Percentiles rank a stretch among this genome's conserved stretches.
These are phyloP conservation scores for Pleurotus sapidus DNA, from an alignment of 768 basidiomycete genomes.

Conservation along the genomic window DNA sequence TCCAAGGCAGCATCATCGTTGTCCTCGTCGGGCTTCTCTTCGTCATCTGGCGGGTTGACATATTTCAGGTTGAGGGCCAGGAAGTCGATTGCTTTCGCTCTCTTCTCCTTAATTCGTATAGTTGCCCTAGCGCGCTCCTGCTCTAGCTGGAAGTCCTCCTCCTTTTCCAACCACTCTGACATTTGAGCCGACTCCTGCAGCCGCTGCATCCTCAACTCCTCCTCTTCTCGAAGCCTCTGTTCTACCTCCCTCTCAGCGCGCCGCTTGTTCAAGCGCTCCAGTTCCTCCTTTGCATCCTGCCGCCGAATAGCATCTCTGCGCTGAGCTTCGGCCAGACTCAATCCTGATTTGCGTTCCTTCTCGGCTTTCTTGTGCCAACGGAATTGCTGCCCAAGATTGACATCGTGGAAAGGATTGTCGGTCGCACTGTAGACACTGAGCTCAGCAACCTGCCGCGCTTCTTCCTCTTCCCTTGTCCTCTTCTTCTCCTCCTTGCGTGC, in stretches of 20 bases:
- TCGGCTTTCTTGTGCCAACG: conserved; percentile 99
- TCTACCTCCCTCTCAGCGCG: conserved; percentile 94
- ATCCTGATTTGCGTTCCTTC: conserved; percentile 87
- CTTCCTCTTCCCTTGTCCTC: conserved; percentile 79
- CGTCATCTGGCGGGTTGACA: conserved; percentile 66
- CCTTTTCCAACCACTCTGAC: conserved; percentile 97
- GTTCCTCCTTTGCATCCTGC: conserved; percentile 92
- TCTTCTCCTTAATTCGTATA: conserved; percentile 92
- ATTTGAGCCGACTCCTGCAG: conserved; percentile 94
- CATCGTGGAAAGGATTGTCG: conserved; percentile 98
- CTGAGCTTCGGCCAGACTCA: conserved; percentile 76
- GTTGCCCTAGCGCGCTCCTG: conserved; percentile 89
- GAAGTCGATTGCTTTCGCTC: conserved; percentile 99
- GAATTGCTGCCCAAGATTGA: conserved; percentile 94
- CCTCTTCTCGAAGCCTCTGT: conserved; percentile 84
- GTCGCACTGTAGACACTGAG: conserved; percentile 94
- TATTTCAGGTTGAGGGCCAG: conserved; percentile 94
- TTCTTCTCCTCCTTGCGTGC: conserved; percentile 89
- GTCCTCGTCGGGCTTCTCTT: conserved; percentile 58
- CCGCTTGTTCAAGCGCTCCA: conserved; percentile 86
- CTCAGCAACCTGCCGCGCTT: conserved; percentile 89
- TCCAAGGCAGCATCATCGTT: conserved; percentile 85
- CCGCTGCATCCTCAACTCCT: conserved; percentile 85
- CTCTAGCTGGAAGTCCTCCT: conserved; percentile 95
- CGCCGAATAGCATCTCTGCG: conserved; percentile 75